These are phyloP conservation scores for Yamadazyma taylorii DNA, from an alignment of 1,139 yeast genomes.

Conservation along the genomic window DNA sequence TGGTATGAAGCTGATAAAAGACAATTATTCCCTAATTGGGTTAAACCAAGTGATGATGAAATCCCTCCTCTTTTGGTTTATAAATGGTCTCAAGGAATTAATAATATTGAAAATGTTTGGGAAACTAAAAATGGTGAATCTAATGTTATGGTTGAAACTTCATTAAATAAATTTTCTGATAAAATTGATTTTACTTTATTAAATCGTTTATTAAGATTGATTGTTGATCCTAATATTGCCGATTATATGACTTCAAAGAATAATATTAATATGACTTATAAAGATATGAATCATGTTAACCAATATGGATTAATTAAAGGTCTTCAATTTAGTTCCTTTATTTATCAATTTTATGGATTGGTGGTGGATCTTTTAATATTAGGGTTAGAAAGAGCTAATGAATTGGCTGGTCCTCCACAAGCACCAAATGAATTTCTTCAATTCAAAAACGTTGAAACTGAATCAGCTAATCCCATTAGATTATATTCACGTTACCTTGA, in stretches of 20 bases:
- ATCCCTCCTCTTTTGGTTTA: slow-evolving; percentile 89
- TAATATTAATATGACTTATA: slow-evolving; percentile 77
- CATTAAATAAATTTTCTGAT: slow-evolving; percentile 70
- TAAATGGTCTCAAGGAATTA: slow-evolving; percentile 95
- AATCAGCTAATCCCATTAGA: slow-evolving; percentile 69
- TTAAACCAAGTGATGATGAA: slow-evolving; percentile 92
- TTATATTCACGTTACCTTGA: slow-evolving; percentile 83
- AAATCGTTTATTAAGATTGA: slow-evolving; percentile 74
- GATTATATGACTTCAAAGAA: slow-evolving; percentile 94
- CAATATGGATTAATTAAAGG: slow-evolving; percentile 89
- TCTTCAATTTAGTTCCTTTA: slow-evolving; percentile 84
- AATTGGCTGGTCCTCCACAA: slow-evolving; percentile 76
- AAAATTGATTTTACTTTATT: slow-evolving; percentile 85
- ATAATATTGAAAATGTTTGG: slow-evolving; percentile 80
- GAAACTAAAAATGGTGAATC: slow-evolving; percentile 70
- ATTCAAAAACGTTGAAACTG: slow-evolving; percentile 58
- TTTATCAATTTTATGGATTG: slow-evolving; percentile 87
- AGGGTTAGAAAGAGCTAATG: slow-evolving; percentile 85
- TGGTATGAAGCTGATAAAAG: slow-evolving; percentile 96
- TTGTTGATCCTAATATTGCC: slow-evolving; percentile 89
- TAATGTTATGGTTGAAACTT: slow-evolving; percentile 81
- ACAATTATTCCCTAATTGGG: slow-evolving; percentile 90
- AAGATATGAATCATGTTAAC: slow-evolving; percentile 94
- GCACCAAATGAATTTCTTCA: slow-evolving; percentile 79
- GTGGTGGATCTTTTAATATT: slow-evolving; percentile 77